phyloP scores from a whole-genome alignment of 257 asterid species.

The Solanum sitiens region DNA sequence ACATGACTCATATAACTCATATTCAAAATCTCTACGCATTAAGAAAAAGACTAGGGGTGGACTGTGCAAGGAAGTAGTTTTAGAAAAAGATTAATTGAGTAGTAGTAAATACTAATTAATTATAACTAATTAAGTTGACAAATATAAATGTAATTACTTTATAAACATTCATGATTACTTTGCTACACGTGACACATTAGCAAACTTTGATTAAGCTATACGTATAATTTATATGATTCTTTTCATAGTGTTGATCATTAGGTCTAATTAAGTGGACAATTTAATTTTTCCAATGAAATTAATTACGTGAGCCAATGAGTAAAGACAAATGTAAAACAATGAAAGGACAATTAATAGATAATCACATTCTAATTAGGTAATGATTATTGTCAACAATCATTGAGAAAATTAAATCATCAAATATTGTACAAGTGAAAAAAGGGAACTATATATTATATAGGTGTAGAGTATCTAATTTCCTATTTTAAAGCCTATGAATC shows the following conservation, averaged over 20 bases:
- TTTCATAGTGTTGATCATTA: neutral
- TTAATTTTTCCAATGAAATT: neutral
- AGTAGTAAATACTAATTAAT: neutral
- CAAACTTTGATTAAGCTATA: neutral
- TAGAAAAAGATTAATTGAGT: neutral
- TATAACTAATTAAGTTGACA: neutral
- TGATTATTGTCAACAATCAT: neutral
- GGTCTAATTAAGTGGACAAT: neutral
- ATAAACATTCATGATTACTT: neutral
- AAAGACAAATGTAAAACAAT: conserved; percentile 3
- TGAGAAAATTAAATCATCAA: conserved; percentile 4
- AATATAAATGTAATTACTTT: neutral
- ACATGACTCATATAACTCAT: too few relatives aligned
- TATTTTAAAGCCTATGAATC: neutral
- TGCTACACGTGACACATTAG: neutral
- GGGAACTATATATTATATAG: neutral
- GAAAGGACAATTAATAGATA: neutral
- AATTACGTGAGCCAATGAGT: neutral
- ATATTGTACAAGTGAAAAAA: neutral
- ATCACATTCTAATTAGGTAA: conserved; percentile 3
- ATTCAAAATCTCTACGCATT: neutral
- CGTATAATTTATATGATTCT: neutral
- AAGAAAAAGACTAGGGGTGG: neutral
- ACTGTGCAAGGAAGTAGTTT: neutral
- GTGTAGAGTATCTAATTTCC: neutral